Evolutionary conservation across 257 asterid genomes (phyloP).

Genomic region (Osmanthus fragrans): DNA sequence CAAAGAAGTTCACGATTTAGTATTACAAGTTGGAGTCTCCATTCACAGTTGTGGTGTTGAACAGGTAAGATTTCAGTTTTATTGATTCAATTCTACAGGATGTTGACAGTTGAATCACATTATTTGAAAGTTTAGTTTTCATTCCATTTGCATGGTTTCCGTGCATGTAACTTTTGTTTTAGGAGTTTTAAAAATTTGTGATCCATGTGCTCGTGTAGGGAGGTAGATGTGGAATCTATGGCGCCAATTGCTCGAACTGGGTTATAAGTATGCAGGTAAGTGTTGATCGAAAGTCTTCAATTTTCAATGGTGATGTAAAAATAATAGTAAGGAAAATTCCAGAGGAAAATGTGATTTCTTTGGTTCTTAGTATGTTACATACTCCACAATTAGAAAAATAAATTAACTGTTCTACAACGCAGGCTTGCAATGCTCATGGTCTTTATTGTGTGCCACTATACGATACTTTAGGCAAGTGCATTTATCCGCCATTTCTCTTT

Average conservation of each 20-base stretch:
- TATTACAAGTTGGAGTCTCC: constrained; percentile 61
- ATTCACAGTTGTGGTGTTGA: constrained; percentile 48
- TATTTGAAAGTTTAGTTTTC: background rate
- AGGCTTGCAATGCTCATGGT: constrained; percentile 90
- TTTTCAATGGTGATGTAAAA: background rate
- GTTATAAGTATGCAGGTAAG: constrained; percentile 77
- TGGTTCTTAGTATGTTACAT: background rate
- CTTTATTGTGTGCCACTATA: constrained; percentile 74
- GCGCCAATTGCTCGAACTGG: constrained; percentile 83
- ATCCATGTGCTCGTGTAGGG: constrained; percentile 39
- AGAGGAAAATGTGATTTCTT: background rate
- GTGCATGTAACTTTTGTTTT: background rate
- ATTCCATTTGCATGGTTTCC: background rate
- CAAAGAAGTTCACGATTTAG: constrained; percentile 58
- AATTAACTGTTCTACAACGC: constrained; percentile 20
- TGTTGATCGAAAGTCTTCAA: background rate
- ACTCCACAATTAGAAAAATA: background rate
- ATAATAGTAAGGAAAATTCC: background rate
- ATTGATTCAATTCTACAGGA: background rate
- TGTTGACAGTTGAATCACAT: background rate
- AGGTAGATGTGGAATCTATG: constrained; percentile 74
- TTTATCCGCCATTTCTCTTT: background rate
- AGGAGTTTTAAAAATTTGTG: background rate
- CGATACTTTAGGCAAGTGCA: constrained; percentile 67
- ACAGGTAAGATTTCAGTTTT: constrained; percentile 44